These are phyloP conservation scores for Neopestalotiopsis sp. DNA, from an alignment of 2,329 filamentous ascomycete genomes.

Conservation along the genomic window DNA sequence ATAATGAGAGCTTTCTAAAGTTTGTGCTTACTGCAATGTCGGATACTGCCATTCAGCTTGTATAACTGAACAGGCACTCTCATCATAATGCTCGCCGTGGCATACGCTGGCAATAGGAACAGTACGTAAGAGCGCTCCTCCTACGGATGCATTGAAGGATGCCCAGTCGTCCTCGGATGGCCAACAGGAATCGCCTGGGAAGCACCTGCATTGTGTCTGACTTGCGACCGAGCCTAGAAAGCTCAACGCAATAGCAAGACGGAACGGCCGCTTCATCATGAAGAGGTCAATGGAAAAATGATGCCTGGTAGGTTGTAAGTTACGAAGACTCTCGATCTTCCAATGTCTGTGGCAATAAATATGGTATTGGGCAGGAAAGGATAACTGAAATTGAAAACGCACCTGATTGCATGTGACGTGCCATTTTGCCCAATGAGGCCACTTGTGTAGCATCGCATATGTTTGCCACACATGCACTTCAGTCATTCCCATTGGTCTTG, in stretches of 20 bases:
- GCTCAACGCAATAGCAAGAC: neutral
- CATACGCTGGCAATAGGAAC: conserved; percentile 49
- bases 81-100: conserved; percentile 34
- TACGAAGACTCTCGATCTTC: neutral
- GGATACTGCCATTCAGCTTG: conserved; percentile 23
- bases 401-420: neutral
- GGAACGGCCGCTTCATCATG: neutral
- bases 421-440: neutral
- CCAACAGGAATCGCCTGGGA: conserved; percentile 53
- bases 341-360: neutral
- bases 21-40: conserved; percentile 18
- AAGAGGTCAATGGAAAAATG: neutral
- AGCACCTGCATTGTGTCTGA: conserved; percentile 26
- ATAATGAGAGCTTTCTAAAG: neutral
- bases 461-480: neutral
- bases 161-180: conserved; percentile 45
- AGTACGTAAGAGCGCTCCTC: conserved; percentile 49
- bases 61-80: conserved; percentile 19
- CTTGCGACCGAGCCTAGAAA: neutral
- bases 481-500: neutral
- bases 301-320: neutral
- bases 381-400: neutral
- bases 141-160: conserved; percentile 48
- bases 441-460: neutral
- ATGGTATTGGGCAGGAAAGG: neutral